Conservation (phyloP, 306 rosid genomes). For the Delonix regia region DNA sequence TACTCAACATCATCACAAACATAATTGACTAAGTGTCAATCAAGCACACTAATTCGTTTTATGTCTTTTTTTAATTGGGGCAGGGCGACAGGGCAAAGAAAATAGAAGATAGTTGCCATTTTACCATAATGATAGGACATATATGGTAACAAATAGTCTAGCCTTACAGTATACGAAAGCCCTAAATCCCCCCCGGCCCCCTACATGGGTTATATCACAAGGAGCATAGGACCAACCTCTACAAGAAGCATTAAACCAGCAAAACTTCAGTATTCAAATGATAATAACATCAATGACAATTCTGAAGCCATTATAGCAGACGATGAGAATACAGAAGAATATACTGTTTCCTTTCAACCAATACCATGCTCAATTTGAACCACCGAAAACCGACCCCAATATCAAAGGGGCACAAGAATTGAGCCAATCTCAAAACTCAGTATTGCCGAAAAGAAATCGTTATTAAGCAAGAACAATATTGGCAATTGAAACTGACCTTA, state of each 20-base stretch:
- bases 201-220: conserved; percentile 35
- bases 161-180: conserved; percentile 44
- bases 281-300: conserved; percentile 33
- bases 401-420: background rate
- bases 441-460: conserved; percentile 24
- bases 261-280: conserved; percentile 26
- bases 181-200: conserved; percentile 42
- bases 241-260: conserved; percentile 21
- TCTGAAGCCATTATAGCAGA: conserved; percentile 19
- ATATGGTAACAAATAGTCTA: conserved; percentile 35
- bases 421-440: background rate
- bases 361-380: background rate
- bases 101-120: background rate
- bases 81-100: background rate
- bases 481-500: conserved; percentile 43
- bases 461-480: background rate
- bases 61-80: background rate
- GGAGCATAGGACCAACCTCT: conserved; percentile 25
- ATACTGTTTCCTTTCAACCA: conserved; percentile 12
- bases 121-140: conserved; percentile 32
- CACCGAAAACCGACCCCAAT: background rate
- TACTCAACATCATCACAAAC: conserved; percentile 19
- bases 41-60: conserved; percentile 28
- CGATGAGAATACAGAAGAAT: background rate
- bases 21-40: conserved; percentile 22